A percentile compares a stretch with the other conserved stretches of the same genome.
Conservation (phyloP, 768 basidiomycete genomes). For the Rhizopogon vesiculosus region DNA sequence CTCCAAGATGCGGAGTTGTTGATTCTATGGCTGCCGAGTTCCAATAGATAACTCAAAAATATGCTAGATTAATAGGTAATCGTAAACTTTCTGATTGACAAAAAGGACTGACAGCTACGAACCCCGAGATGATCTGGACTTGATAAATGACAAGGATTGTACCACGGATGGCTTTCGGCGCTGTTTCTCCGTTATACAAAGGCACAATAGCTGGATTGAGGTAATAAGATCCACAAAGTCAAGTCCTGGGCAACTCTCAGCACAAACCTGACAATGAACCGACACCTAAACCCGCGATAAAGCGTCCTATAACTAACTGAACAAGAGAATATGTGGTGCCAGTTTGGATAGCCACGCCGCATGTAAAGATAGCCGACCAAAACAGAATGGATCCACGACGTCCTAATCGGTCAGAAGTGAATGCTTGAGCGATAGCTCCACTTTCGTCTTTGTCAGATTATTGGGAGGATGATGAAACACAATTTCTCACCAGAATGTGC, state of each 20-base stretch:
- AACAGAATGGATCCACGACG: slow-evolving; percentile 70
- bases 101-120: slow-evolving; percentile 7
- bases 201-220: slow-evolving; percentile 44
- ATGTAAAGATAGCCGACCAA: slow-evolving; percentile 71
- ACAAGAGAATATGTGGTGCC: slow-evolving; percentile 53
- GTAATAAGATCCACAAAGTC: neutral
- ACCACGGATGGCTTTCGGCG: slow-evolving; percentile 71
- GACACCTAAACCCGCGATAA: slow-evolving; percentile 73
- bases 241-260: neutral
- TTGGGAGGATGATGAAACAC: neutral
- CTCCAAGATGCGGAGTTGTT: slow-evolving; percentile 64
- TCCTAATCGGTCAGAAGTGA: slow-evolving; percentile 71
- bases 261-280: slow-evolving; percentile 64
- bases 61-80: slow-evolving; percentile 35
- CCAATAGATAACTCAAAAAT: slow-evolving; percentile 68
- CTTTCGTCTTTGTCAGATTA: slow-evolving; percentile 22
- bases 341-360: slow-evolving; percentile 67
- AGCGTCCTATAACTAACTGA: slow-evolving; percentile 71
- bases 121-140: slow-evolving; percentile 73
- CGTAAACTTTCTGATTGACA: neutral
- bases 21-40: slow-evolving; percentile 58
- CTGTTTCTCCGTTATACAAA: slow-evolving; percentile 76
- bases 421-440: slow-evolving; percentile 65
- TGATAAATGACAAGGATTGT: slow-evolving; percentile 72
- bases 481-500: slow-evolving; percentile 48